Percentiles rank a stretch among this genome's conserved stretches.
Evolutionary conservation across 495 filamentous ascomycete genomes (phyloP).

Genomic region (Physcia stellaris): DNA sequence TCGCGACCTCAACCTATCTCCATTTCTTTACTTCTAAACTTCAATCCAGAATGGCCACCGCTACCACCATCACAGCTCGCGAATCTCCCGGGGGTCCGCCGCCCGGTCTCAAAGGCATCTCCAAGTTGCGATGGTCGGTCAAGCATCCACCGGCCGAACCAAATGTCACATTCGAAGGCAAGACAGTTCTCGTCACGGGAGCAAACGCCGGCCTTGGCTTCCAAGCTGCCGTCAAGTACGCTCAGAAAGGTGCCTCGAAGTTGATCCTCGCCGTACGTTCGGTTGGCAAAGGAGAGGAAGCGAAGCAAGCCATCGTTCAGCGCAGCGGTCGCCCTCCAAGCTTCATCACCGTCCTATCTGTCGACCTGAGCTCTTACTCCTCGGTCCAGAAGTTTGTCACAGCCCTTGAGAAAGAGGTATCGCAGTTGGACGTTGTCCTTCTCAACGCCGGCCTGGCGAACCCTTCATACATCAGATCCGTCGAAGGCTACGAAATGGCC

Average conservation of each 20-base stretch:
- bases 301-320: not conserved
- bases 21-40: too few species aligned
- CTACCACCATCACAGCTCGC: too few species aligned
- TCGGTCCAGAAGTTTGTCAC: not conserved
- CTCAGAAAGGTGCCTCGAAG: constrained; percentile 1
- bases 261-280: constrained; percentile 2
- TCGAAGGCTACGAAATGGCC: constrained; percentile 10
- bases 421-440: constrained; percentile 15
- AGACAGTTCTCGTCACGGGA: constrained; percentile 40
- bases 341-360: not conserved
- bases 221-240: constrained; percentile 29
- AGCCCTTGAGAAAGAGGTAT: not conserved
- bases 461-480: constrained; percentile 2
- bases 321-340: not conserved
- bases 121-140: not conserved
- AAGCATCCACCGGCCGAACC: not conserved
- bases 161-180: constrained; percentile 8
- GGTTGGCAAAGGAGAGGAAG: not conserved
- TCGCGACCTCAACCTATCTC: too few species aligned
- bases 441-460: constrained; percentile 15
- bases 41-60: too few species aligned
- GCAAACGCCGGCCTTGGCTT: constrained; percentile 38
- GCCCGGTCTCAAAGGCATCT: not conserved
- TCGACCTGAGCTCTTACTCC: not conserved
- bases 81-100: not conserved